phyloP scores from a whole-genome alignment of 2,329 filamentous ascomycete species.

The Pezicula carpinea region DNA sequence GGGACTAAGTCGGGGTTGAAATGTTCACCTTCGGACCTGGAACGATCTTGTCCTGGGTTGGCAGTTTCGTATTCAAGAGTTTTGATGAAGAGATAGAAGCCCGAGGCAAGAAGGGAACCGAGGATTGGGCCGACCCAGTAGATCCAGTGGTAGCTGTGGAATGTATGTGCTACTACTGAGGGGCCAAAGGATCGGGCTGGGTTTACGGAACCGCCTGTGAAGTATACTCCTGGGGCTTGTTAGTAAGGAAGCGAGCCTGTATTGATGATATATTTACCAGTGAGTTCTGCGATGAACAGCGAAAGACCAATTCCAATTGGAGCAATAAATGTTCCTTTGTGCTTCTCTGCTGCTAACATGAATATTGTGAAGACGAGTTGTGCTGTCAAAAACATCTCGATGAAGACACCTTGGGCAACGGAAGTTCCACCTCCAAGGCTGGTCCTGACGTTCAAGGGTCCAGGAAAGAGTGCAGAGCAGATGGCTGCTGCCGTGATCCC shows the following conservation, averaged over 20 bases:
- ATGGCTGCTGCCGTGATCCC: conserved; percentile 36
- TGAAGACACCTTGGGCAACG: conserved; percentile 42
- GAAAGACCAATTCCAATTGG: conserved; percentile 43
- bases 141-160: conserved; percentile 43
- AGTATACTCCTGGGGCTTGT: conserved; percentile 35
- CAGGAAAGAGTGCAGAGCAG: conserved; percentile 38
- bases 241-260: neutral
- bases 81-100: conserved; percentile 46
- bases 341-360: conserved; percentile 48
- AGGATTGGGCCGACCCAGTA: conserved; percentile 48
- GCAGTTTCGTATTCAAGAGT: conserved; percentile 47
- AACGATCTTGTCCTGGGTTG: conserved; percentile 26
- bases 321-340: conserved; percentile 42
- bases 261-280: conserved; percentile 19
- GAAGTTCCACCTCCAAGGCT: conserved; percentile 35
- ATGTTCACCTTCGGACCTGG: conserved; percentile 12
- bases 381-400: conserved; percentile 44
- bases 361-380: conserved; percentile 45
- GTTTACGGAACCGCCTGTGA: conserved; percentile 44
- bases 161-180: conserved; percentile 37
- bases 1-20: conserved; percentile 14
- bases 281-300: conserved; percentile 41
- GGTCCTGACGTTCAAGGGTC: conserved; percentile 38
- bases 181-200: conserved; percentile 43
- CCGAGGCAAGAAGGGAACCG: conserved; percentile 44